Evolutionary conservation across 768 basidiomycete species (phyloP), one percentile per base, ranked within the genome.

Genomic region (Sporobolomyces phaffii): DNA sequence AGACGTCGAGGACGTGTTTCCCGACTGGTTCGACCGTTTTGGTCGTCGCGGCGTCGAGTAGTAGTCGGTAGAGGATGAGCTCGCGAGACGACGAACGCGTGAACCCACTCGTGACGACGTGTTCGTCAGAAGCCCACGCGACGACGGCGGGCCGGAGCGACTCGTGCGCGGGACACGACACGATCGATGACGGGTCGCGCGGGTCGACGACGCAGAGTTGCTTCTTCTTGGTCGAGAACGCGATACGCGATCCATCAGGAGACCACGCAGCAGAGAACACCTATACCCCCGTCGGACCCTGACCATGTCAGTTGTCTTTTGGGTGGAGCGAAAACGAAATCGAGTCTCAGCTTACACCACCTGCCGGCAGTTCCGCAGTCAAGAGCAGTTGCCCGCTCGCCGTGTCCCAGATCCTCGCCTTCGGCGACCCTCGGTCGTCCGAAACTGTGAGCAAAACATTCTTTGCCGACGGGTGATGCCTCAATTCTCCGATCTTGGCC

Each of bases 31-130:
- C 47, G 43, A 77, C 15, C 15, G 52, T 62, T 22, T 63, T 67
- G 24, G 22, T 24, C 28, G 5, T 10, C 51, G 34, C 31, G 36
- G 29, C 11, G 18, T 48, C 34, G 48, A 76, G 44, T 5, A n/a
- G n/a, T n/a, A n/a, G n/a, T n/a, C 41, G 3, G 68, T 77, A 76
- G 15, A 79, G 70, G 45, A 76, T 74, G 60, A 79, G 70, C 58
- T 78, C 77, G 20, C 79, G 69, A 38, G 73, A 73, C 8, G 78
- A 78, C 2, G 77, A 73, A 28, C 70, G 53, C n/a, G 75, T 72
- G 68, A 79, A 79, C 13, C 79, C 79, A 44, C 76, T 77, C 11
- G 72, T 73, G 34, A 78, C 50, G 40, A 80, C 43, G 45, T 77
- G 75, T 0, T n/a, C 38, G 0, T 64, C 53, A 26, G 75, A 74